Base-by-base conservation (phyloP, 805 yeast genomes). In the Ogataea saltuana region DNA sequence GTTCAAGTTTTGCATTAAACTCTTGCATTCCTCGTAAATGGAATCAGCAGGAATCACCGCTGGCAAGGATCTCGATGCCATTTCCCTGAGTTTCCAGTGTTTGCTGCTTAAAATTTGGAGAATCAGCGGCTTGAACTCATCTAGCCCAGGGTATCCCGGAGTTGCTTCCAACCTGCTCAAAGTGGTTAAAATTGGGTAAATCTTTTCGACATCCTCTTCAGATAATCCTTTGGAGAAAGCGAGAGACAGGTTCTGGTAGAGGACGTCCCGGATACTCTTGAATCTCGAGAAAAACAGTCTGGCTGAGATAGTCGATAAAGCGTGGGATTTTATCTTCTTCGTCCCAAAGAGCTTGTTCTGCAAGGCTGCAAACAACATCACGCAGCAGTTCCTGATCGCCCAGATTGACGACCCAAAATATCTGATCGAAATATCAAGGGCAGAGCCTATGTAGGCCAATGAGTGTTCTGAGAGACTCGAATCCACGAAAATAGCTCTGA, bases 361-460 rank as follows among this genome's bases (percentile, higher is more conserved):
- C 31, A 91, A 64, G 0, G 96, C 81, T 1, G 95, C 83, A 60
- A 89, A 91, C 30, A 91, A 70, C 98, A 91, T 93, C 15, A 90
- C 85, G 0, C 96, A 88, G 62, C 97, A 88, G 60, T 91, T 91
- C 58, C 96, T 74, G 20, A 91, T 75, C 0, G 96, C 81, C 98
- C 98, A 91, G 18, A 80, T 70, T 2, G 73, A 67, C 2, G 86
- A 78, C 1, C 77, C 71, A 63, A 91, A 88, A 26, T 81, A 35
- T 18, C 31, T 35, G 23, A 35, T 35, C 6, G 39, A 23, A 4
- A 35, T 25, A 15, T 35, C 39, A 8, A 74, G 2, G 65, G 54
- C 32, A 93, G 70, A 0, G 95, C 71, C 81, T 7, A 83, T 70
- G 56, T 69, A 81, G 4, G 64, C 62, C 0, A 75, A 61, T 9